Evolutionary conservation across 306 rosid genomes (phyloP), one percentile per base, ranked within the genome.

Genomic region (Malus asiatica): DNA sequence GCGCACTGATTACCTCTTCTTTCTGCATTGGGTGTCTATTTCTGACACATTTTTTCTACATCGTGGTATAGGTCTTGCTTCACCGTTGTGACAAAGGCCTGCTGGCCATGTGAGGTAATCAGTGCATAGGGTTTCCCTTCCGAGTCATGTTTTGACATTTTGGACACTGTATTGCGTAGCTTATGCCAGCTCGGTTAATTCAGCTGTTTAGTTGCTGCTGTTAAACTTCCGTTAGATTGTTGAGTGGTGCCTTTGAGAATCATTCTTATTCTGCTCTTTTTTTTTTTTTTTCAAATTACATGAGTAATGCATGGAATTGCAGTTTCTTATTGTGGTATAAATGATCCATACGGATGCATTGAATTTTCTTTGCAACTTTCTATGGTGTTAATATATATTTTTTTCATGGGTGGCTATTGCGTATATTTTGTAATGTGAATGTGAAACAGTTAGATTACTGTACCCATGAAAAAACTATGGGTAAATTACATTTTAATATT

Each of bases 51-150:
- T 86, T 57, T 16, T 87, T 82, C 78, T 88, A 79, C 80, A 71
- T 88, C 81, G 61, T 89, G 83, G 77, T 84, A 78, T 84, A 91
- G 98, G 97, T 82, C 86, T 91, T 90, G 87, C 90, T 79, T 90
- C 83, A 86, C 87, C 94, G 33, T 93, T 90, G 90, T 93, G 96
- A 93, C 92, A 87, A 66, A 66, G 78, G 83, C 87, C 76, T 30
- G 85, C 90, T 70, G 83, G 84, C 83, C 83, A 65, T 77, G 83
- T 88, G 83, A 80, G 88, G 72, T 79, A 85, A 83, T 80, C 72
- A 65, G 71, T 61, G 78, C 80, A 33, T 80, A 80, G 78, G 74
- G 71, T 83, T 76, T 77, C 67, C 63, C 79, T 79, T 82, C 82
- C 38, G 70, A 53, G 72, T 83, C 80, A 75, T 82, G 70, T 76